Evolutionary conservation across 1,284 basidiomycete species (phyloP).

Genomic region (Fomes fomentarius): DNA sequence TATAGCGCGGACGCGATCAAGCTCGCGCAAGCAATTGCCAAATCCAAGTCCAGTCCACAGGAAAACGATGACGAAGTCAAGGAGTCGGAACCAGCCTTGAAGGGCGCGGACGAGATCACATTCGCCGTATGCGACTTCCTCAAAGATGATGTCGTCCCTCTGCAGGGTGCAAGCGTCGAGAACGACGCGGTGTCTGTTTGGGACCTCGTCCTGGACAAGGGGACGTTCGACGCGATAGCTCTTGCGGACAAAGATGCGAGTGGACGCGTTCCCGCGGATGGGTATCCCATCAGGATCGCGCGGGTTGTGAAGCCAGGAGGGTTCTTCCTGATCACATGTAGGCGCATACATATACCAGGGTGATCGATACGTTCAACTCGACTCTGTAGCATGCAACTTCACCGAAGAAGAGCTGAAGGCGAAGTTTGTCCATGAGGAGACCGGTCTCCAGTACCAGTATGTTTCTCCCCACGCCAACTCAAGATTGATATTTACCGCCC

Average conservation of each 20-base stretch:
- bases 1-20: conserved; percentile 78
- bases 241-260: conserved; percentile 64
- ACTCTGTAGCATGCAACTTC: conserved; percentile 91
- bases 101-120: conserved; percentile 39
- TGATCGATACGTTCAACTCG: no score
- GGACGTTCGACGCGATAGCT: conserved; percentile 88
- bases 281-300: conserved; percentile 67
- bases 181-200: conserved; percentile 37
- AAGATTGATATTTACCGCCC: not conserved
- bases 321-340: conserved; percentile 11
- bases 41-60: conserved; percentile 34
- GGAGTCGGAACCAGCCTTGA: not conserved
- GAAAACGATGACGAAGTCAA: conserved; percentile 6
- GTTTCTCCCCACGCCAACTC: conserved; percentile 29
- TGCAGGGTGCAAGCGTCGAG: conserved; percentile 27
- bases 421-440: conserved; percentile 54
- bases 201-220: conserved; percentile 79
- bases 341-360: no score
- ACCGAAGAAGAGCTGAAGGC: conserved; percentile 79
- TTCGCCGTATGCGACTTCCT: conserved; percentile 69
- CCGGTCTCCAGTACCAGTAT: conserved; percentile 65
- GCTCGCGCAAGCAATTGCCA: conserved; percentile 58
- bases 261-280: conserved; percentile 56
- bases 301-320: conserved; percentile 67
- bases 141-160: conserved; percentile 41